Conservation (phyloP, 805 yeast species). For the Ogataea henricii region DNA sequence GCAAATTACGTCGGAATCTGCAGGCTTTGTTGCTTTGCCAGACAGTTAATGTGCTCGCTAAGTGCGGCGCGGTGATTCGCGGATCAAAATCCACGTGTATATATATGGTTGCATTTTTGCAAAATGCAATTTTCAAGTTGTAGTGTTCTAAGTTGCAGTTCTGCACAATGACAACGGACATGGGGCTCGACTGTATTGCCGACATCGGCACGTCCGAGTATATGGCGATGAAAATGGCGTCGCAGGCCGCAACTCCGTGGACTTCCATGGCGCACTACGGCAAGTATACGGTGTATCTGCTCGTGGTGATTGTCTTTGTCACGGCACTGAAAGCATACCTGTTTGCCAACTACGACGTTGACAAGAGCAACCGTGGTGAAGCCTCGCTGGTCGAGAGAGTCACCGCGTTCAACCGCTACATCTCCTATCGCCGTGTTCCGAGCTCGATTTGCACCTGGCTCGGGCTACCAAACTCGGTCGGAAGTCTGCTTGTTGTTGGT, state of each 20-base stretch:
- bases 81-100: not conserved
- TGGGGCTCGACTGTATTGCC: conserved; percentile 42
- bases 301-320: conserved; percentile 38
- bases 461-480: conserved; percentile 42
- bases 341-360: conserved; percentile 22
- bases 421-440: conserved; percentile 38
- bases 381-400: conserved; percentile 21
- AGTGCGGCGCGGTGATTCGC: not conserved
- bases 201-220: conserved; percentile 34
- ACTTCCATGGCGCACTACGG: conserved; percentile 39
- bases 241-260: conserved; percentile 35
- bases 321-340: conserved; percentile 35
- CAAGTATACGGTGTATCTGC: conserved; percentile 42
- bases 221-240: conserved; percentile 20
- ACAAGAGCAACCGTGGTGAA: conserved; percentile 10
- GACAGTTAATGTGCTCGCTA: not conserved
- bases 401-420: conserved; percentile 33
- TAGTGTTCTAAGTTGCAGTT: too few species aligned
- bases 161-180: not conserved
- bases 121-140: too few species aligned
- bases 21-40: too few species aligned
- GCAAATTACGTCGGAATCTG: not conserved
- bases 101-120: not conserved
- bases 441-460: conserved; percentile 34
- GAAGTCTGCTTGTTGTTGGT: conserved; percentile 36